Conservation (phyloP, 176 grass and related monocot species). For the Hordeum vulgare region DNA sequence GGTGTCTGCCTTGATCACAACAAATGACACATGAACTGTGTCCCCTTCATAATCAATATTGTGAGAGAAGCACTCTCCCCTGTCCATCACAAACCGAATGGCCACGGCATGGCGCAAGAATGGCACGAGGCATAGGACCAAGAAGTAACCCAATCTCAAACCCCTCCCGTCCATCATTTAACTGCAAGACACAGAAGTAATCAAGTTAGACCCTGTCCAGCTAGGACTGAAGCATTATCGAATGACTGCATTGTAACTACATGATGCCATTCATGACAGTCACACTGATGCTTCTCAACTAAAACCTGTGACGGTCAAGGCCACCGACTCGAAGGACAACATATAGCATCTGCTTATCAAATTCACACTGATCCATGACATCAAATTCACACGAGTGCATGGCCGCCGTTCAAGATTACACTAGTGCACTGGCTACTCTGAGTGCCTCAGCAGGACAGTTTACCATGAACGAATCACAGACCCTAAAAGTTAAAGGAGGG, state of each 20-base stretch:
- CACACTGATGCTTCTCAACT: not conserved
- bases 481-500: not conserved
- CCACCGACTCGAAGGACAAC: not conserved
- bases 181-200: not conserved
- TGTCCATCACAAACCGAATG: conserved; percentile 89
- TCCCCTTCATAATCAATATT: conserved; percentile 79
- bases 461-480: not conserved
- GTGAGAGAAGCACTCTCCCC: conserved; percentile 94
- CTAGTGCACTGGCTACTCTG: not conserved
- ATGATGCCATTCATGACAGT: not conserved
- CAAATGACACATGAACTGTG: conserved; percentile 75
- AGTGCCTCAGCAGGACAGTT: not conserved
- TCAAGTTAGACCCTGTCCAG: not conserved
- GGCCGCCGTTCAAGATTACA: not conserved
- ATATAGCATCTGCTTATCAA: not conserved
- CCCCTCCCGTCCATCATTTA: conserved; percentile 33
- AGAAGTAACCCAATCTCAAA: conserved; percentile 21
- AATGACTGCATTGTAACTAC: not conserved
- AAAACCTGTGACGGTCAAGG: not conserved
- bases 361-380: not conserved
- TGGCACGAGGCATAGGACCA: conserved; percentile 20
- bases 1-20: conserved; percentile 88
- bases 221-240: not conserved
- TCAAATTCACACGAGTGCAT: not conserved
- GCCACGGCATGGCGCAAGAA: conserved; percentile 31